Evolutionary conservation across 2,329 filamentous ascomycete genomes (phyloP).

Genomic region (Penicillium sp.): DNA sequence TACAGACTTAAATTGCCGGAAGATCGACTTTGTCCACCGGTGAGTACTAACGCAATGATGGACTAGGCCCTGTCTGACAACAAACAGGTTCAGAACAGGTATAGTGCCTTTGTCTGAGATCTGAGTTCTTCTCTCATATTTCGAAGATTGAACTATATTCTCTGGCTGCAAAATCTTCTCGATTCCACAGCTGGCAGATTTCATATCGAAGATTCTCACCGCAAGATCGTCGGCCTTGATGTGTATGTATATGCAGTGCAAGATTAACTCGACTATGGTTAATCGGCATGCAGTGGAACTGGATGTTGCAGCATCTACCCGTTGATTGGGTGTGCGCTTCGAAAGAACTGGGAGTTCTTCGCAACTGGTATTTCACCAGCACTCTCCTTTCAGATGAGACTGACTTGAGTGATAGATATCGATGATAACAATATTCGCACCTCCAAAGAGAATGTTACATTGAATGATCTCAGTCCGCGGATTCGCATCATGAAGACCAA

Average conservation of each 20-base stretch:
- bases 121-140: too few relatives aligned
- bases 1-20: too few relatives aligned
- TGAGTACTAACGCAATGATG: too few relatives aligned
- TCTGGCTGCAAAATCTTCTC: too few relatives aligned
- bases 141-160: too few relatives aligned
- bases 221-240: constrained; percentile 65
- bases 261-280: constrained; percentile 1
- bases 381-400: neutral
- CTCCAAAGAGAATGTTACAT: constrained; percentile 60
- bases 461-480: constrained; percentile 59
- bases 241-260: constrained; percentile 48
- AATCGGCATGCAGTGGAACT: constrained; percentile 56
- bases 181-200: too few relatives aligned
- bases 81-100: too few relatives aligned
- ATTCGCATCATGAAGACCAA: constrained; percentile 59
- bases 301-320: constrained; percentile 91
- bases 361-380: constrained; percentile 51
- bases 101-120: too few relatives aligned
- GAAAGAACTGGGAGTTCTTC: constrained; percentile 64
- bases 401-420: constrained; percentile 53
- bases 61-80: too few relatives aligned
- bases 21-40: too few relatives aligned
- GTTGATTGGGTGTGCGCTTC: constrained; percentile 65
- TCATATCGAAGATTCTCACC: constrained; percentile 37
- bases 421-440: constrained; percentile 63